Evolutionary conservation across 768 basidiomycete species (phyloP).

Genomic region (Boletus sp.): DNA sequence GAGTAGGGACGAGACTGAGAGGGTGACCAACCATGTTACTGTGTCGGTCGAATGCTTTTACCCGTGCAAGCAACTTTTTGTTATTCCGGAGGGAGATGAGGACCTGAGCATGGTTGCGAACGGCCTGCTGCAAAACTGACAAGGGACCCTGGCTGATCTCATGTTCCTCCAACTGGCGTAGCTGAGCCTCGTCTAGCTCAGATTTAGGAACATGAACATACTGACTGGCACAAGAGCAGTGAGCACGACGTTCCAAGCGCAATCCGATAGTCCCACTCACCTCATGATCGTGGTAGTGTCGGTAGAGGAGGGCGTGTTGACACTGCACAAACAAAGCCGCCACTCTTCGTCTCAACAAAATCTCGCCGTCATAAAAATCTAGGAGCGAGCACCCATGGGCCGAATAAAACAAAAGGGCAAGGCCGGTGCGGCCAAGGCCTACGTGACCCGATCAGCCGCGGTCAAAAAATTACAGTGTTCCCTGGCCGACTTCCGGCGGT

Average conservation of each 20-base stretch:
- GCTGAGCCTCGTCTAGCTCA: conserved; percentile 95
- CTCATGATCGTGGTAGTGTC: conserved; percentile 29
- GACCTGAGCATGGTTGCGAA: conserved; percentile 96
- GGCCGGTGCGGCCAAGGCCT: conserved; percentile 89
- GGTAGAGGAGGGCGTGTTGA: conserved; percentile 28
- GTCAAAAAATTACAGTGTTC: conserved; percentile 97
- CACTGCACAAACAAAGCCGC: conserved; percentile 28
- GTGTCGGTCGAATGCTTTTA: conserved; percentile 98
- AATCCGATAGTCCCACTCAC: conserved; percentile 19
- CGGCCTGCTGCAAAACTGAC: conserved; percentile 94
- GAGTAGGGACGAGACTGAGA: neutral
- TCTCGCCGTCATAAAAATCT: neutral
- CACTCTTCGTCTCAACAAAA: conserved; percentile 1
- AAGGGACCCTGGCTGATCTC: conserved; percentile 98
- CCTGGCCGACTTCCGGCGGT: conserved; percentile 90
- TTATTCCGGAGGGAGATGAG: conserved; percentile 97
- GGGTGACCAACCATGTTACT: conserved; percentile 84
- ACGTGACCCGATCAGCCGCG: conserved; percentile 85
- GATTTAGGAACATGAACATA: conserved; percentile 96
- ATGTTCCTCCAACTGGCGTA: conserved; percentile 95
- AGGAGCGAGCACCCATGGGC: conserved; percentile 51
- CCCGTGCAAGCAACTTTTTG: conserved; percentile 93
- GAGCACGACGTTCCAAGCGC: conserved; percentile 5
- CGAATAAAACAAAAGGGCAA: conserved; percentile 82
- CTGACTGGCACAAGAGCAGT: conserved; percentile 57